Conservation (phyloP, 768 basidiomycete species). For the Gyrodon lividus region DNA sequence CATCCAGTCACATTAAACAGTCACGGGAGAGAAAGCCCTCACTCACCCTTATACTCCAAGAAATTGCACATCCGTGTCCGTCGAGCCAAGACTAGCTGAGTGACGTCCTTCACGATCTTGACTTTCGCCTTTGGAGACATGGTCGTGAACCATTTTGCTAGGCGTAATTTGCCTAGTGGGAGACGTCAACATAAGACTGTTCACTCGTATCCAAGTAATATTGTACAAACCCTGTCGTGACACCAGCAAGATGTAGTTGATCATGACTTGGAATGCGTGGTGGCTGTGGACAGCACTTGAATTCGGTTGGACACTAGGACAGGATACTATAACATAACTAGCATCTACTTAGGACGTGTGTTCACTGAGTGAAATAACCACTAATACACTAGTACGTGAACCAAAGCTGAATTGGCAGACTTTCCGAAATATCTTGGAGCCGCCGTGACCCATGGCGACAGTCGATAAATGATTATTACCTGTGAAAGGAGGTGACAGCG, state of each 20-base stretch:
- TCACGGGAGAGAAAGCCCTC: neutral
- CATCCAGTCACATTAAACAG: slow-evolving; percentile 25
- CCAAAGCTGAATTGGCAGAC: neutral
- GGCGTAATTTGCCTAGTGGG: slow-evolving; percentile 78
- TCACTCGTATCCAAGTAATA: slow-evolving; percentile 3
- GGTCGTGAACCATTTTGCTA: slow-evolving; percentile 95
- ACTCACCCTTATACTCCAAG: slow-evolving; percentile 90
- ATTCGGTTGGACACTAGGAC: neutral
- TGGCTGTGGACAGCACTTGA: slow-evolving; percentile 24
- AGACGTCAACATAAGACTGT: slow-evolving; percentile 11
- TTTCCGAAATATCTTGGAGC: neutral
- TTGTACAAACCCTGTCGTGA: slow-evolving; percentile 77
- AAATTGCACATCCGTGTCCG: slow-evolving; percentile 94
- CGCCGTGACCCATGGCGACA: too few species aligned
- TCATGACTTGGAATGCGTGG: slow-evolving; percentile 44
- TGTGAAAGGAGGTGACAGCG: too few species aligned
- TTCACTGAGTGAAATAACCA: neutral
- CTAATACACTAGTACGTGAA: neutral
- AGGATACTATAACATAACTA: too few species aligned
- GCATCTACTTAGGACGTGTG: neutral
- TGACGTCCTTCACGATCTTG: slow-evolving; percentile 95
- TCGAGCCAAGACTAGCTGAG: slow-evolving; percentile 85
- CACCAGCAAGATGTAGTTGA: slow-evolving; percentile 91
- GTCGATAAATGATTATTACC: too few species aligned
- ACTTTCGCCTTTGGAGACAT: slow-evolving; percentile 76